Conservation (phyloP, 1,284 basidiomycete genomes). For the Apiotrichum laibachii region DNA sequence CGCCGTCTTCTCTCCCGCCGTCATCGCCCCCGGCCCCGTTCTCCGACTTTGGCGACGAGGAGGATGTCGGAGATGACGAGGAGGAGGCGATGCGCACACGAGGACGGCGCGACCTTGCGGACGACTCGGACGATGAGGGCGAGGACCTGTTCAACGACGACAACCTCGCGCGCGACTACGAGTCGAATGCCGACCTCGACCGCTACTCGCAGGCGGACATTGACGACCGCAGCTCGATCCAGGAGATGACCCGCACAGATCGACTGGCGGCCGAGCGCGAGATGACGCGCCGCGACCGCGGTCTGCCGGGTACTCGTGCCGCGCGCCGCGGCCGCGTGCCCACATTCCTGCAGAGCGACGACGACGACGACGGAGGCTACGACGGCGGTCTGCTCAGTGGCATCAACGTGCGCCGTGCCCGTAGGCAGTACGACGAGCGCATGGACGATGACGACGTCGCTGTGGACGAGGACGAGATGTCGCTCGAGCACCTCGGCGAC, state of each 20-base stretch:
- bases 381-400: constrained; percentile 59
- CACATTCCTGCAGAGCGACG: constrained; percentile 74
- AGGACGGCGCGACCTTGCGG: constrained; percentile 58
- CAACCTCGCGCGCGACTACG: constrained; percentile 81
- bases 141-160: constrained; percentile 93
- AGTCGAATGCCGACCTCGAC: constrained; percentile 76
- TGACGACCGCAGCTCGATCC: constrained; percentile 76
- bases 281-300: constrained; percentile 84
- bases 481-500: constrained; percentile 92
- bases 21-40: constrained; percentile 76
- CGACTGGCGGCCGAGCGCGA: constrained; percentile 80
- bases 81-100: constrained; percentile 58
- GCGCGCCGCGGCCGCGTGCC: constrained; percentile 75
- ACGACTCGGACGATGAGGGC: constrained; percentile 63
- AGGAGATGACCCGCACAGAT: constrained; percentile 67
- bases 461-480: constrained; percentile 85
- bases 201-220: constrained; percentile 82
- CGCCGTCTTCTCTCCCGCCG: constrained; percentile 50
- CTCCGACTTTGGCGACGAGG: constrained; percentile 82
- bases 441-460: constrained; percentile 72
- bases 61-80: constrained; percentile 69
- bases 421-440: constrained; percentile 84
- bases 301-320: constrained; percentile 68
- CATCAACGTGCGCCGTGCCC: constrained; percentile 68
- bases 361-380: constrained; percentile 61